These are phyloP conservation scores for Gossypium schwendimanii DNA, from an alignment of 441 rosid genomes.

Conservation along the genomic window DNA sequence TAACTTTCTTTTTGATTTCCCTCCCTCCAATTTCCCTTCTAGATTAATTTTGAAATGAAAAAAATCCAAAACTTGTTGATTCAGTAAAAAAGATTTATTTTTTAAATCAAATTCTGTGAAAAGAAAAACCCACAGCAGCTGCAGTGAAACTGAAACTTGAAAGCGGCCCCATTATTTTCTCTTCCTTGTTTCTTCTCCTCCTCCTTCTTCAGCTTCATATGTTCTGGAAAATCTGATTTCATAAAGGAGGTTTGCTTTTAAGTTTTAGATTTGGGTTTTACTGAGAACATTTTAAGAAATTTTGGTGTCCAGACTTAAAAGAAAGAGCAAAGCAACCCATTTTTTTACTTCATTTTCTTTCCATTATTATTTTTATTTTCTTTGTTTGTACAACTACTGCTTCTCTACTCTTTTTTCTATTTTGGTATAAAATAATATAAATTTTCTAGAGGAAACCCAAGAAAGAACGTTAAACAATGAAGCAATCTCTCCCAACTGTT, in stretches of 20 bases:
- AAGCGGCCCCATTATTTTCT: conserved; percentile 9
- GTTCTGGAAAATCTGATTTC: background rate
- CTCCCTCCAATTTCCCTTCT: background rate
- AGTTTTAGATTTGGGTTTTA: conserved; percentile 4
- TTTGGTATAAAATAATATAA: background rate
- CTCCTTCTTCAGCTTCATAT: background rate
- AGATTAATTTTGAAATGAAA: conserved; percentile 1
- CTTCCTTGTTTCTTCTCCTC: background rate
- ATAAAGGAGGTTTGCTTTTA: background rate
- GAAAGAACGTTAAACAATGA: background rate
- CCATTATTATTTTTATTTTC: background rate
- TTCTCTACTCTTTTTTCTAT: background rate
- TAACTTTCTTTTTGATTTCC: background rate
- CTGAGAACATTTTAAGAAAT: background rate
- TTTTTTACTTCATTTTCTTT: background rate
- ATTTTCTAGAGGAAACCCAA: background rate
- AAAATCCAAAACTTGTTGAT: background rate
- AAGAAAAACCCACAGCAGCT: background rate
- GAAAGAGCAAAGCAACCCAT: background rate
- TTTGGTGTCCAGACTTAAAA: background rate
- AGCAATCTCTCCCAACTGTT: background rate
- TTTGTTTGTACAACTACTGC: conserved; percentile 2
- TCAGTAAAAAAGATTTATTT: background rate
- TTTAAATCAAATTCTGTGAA: background rate
- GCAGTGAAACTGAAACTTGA: conserved; percentile 10